These are phyloP conservation scores for Cucurbita maxima DNA, from an alignment of 306 rosid species.

Conservation along the genomic window DNA sequence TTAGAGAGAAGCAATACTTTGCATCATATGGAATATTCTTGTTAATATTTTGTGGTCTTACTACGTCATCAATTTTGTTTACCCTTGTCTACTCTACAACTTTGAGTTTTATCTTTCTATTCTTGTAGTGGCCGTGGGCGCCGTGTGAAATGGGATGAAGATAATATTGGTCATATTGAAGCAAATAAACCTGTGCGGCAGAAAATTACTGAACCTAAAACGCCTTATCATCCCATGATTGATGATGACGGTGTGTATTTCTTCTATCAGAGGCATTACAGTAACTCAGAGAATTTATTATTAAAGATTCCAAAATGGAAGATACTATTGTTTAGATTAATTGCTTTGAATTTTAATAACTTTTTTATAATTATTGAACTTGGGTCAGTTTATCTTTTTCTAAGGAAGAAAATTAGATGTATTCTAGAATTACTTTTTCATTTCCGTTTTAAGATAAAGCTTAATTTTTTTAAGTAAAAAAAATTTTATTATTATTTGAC, in stretches of 20 bases:
- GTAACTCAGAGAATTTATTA: background rate
- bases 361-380: background rate
- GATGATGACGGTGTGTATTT: slow-evolving; percentile 57
- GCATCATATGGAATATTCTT: background rate
- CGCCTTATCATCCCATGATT: slow-evolving; percentile 92
- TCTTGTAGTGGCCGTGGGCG: slow-evolving; percentile 30
- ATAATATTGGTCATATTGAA: slow-evolving; percentile 76
- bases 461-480: background rate
- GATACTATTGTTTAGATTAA: background rate
- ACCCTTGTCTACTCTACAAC: background rate
- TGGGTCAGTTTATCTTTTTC: background rate
- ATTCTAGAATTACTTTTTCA: background rate
- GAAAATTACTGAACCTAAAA: slow-evolving; percentile 97
- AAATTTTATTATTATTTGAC: background rate
- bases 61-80: background rate
- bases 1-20: background rate
- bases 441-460: background rate
- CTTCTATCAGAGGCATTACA: background rate
- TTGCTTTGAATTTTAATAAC: background rate
- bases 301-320: background rate
- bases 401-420: background rate
- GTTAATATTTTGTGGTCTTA: background rate
- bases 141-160: slow-evolving; percentile 79
- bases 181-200: slow-evolving; percentile 96
- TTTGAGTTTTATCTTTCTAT: background rate